These are phyloP conservation scores for Nymphaea thermarum DNA, from an alignment of 164 flowering plant genomes.

Conservation along the genomic window DNA sequence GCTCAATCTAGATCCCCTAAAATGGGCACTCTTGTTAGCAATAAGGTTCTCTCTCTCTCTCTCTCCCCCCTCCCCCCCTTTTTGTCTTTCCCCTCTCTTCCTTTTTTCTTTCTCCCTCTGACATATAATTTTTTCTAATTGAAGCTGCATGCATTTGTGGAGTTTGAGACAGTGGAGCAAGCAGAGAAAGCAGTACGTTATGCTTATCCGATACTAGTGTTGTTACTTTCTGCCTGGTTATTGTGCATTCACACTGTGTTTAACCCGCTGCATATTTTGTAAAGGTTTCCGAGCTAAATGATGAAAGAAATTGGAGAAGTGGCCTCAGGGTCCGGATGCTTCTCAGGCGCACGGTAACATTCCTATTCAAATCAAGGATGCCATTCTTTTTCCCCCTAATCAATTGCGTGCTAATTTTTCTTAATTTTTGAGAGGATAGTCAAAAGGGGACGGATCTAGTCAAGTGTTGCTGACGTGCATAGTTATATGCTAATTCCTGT, in stretches of 20 bases:
- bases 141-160: conserved; percentile 97
- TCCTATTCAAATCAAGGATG: no score
- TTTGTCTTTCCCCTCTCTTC: background rate
- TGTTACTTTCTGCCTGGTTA: background rate
- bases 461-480: no score
- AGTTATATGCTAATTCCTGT: no score
- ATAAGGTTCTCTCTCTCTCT: conserved; percentile 48
- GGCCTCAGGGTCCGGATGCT: conserved; percentile 72
- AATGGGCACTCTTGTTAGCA: conserved; percentile 46
- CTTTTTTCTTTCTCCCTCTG: background rate
- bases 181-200: conserved; percentile 93
- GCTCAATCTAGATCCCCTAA: conserved; percentile 61
- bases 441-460: no score
- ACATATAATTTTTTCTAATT: conserved; percentile 8
- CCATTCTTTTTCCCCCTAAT: no score
- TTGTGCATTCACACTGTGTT: background rate
- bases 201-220: background rate
- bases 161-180: conserved; percentile 68
- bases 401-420: no score
- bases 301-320: conserved; percentile 86
- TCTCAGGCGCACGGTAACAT: conserved; percentile 42
- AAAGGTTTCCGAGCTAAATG: conserved; percentile 73
- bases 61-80: background rate
- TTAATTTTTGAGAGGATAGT: no score
- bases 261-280: background rate